phyloP scores from a whole-genome alignment of 768 basidiomycete genomes.

The Leccinum variicolor region DNA sequence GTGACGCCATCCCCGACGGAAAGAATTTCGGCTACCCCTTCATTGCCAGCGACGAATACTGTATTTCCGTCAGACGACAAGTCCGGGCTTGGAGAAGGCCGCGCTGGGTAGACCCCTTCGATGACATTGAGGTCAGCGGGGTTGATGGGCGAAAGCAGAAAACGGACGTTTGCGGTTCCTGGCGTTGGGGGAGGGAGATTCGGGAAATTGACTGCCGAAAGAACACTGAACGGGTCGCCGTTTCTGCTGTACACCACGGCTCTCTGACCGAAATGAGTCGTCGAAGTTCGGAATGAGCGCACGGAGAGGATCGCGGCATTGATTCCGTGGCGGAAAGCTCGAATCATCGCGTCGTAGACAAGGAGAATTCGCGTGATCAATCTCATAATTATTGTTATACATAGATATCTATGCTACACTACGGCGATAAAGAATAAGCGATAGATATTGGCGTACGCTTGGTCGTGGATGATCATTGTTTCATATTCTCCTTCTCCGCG shows the following conservation, averaged over 20 bases:
- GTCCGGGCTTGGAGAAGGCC: conserved; percentile 42
- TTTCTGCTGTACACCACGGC: conserved; percentile 61
- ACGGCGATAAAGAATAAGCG: background rate
- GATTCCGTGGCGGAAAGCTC: background rate
- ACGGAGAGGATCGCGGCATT: background rate
- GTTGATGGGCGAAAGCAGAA: conserved; percentile 73
- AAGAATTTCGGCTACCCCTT: conserved; percentile 66
- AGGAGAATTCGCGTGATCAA: background rate
- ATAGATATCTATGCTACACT: background rate
- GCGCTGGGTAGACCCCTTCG: conserved; percentile 77
- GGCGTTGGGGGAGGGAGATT: conserved; percentile 50
- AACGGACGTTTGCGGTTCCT: conserved; percentile 60
- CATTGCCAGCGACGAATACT: conserved; percentile 70
- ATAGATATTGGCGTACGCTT: conserved; percentile 12
- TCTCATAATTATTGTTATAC: background rate
- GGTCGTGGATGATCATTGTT: background rate
- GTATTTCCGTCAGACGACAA: conserved; percentile 34
- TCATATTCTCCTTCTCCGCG: background rate
- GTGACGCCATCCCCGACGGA: conserved; percentile 55
- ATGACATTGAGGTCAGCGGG: conserved; percentile 81
- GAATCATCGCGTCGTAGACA: conserved; percentile 1
- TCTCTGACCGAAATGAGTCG: conserved; percentile 40
- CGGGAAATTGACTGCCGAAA: conserved; percentile 51
- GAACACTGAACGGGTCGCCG: conserved; percentile 62
- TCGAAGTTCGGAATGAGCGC: conserved; percentile 32